Evolutionary conservation across 768 basidiomycete species (phyloP).

Genomic region (Collybia nuda): DNA sequence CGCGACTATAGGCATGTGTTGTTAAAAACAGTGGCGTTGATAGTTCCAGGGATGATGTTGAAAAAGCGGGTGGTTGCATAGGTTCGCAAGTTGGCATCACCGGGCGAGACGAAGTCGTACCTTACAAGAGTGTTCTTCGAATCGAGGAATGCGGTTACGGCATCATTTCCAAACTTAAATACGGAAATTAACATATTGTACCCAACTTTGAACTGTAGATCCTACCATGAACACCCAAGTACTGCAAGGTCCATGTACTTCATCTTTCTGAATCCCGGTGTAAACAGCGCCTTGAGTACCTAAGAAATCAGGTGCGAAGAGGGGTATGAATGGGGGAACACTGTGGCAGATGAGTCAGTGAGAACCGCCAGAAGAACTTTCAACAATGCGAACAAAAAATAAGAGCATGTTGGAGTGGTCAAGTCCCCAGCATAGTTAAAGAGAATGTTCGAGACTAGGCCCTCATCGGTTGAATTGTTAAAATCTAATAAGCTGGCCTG

Average conservation of each 20-base stretch:
- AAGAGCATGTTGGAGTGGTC: slow-evolving; percentile 18
- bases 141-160: slow-evolving; percentile 18
- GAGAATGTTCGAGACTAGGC: slow-evolving; percentile 23
- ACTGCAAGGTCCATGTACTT: slow-evolving; percentile 23
- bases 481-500: slow-evolving; percentile 26
- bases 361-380: neutral
- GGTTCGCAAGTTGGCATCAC: slow-evolving; percentile 16
- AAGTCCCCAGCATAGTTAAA: slow-evolving; percentile 18
- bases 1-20: slow-evolving; percentile 4
- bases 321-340: slow-evolving; percentile 23
- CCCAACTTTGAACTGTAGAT: neutral
- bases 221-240: slow-evolving; percentile 14
- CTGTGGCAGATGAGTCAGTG: neutral
- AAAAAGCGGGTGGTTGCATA: slow-evolving; percentile 29
- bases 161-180: slow-evolving; percentile 4
- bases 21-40: slow-evolving; percentile 22
- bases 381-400: slow-evolving; percentile 19
- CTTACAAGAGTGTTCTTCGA: slow-evolving; percentile 22
- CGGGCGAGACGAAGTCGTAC: slow-evolving; percentile 26
- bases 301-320: slow-evolving; percentile 21
- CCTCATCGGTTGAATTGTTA: slow-evolving; percentile 22
- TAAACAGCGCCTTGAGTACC: slow-evolving; percentile 22
- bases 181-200: neutral
- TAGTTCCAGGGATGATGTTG: slow-evolving; percentile 24
- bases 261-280: slow-evolving; percentile 21